Conservation (phyloP, 371 early-diverging fungal genomes). For the Saksenaea vasiformis region DNA sequence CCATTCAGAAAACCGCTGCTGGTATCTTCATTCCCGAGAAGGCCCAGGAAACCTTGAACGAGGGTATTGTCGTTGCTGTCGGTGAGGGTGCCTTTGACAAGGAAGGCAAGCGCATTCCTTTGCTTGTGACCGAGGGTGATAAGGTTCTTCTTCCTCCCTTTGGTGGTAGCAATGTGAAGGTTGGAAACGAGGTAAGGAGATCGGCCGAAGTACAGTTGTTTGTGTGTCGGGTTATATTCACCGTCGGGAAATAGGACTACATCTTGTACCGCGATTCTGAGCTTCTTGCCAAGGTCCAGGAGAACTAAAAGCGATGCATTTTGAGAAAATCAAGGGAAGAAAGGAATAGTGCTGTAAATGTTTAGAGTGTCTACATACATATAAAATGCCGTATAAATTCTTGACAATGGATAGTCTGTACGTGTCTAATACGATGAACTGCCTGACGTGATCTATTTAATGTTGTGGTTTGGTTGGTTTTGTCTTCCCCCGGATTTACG, state of each 20-base stretch:
- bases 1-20: constrained; percentile 84
- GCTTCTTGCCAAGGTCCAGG: constrained; percentile 89
- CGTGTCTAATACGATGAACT: too few species aligned
- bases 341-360: constrained; percentile 1
- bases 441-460: too few species aligned
- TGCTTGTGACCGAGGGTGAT: constrained; percentile 89
- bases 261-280: constrained; percentile 88
- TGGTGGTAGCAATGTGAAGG: constrained; percentile 93
- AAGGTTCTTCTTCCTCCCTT: constrained; percentile 93
- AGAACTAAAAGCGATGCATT: constrained; percentile 16
- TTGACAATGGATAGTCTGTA: too few species aligned
- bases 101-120: constrained; percentile 83
- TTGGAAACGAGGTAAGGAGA: constrained; percentile 72
- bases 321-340: neutral
- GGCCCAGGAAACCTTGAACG: constrained; percentile 94
- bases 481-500: too few species aligned
- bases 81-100: constrained; percentile 90
- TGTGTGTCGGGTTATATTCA: neutral
- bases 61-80: constrained; percentile 91
- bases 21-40: constrained; percentile 98
- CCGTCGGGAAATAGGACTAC: constrained; percentile 52
- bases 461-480: too few species aligned
- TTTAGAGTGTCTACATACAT: neutral
- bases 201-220: neutral
- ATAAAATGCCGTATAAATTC: neutral